Base-by-base conservation (phyloP, 345 rosid genomes). In the Rhodamnia argentea region DNA sequence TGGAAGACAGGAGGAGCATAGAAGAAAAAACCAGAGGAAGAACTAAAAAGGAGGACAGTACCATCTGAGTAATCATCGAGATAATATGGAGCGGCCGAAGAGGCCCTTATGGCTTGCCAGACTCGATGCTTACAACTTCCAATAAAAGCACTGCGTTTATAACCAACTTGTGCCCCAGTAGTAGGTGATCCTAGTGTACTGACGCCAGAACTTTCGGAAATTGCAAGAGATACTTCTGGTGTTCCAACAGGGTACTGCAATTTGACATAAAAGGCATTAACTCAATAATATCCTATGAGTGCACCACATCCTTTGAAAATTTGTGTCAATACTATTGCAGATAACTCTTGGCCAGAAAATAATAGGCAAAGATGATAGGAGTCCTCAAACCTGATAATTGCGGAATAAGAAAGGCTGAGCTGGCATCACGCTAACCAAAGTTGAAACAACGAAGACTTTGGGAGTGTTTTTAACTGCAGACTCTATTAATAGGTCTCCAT, bases 31-130 rank as follows among this genome's bases (percentile, higher is more conserved):
- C 13, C 29, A 62, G 40, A 62, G 50, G 18, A 82, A 82, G 37
- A 47, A 57, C 60, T 44, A 81, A 50, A 52, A 64, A 86, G 18
- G 26, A 75, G 54, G 83, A 13, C 78, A 56, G 50, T 94, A 97
- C 99, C 99, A 83, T 94, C 95, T 5, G 99, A 97, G 91, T 91
- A 97, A 89, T 97, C 99, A 93, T 97, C 99, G 83, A 97, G 99
- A 93, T 97, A 97, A 91, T 97, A 97, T 26, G 99, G 99, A 88
- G 98, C 99, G 52, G 99, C 99, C 87, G 99, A 97, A 78, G 99
- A 97, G 64, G 99, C 99, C 89, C 99, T 94, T 88, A 97, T 97
- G n/a, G 99, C 99, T 90, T 96, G 93, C 99, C 99, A 97, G 86
- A 95, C 87, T 78, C 93, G 94, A 91, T 97, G 99, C 92, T 94